Base-by-base conservation (phyloP, 179 eudicot genomes). In the Vitellaria paradoxa region DNA sequence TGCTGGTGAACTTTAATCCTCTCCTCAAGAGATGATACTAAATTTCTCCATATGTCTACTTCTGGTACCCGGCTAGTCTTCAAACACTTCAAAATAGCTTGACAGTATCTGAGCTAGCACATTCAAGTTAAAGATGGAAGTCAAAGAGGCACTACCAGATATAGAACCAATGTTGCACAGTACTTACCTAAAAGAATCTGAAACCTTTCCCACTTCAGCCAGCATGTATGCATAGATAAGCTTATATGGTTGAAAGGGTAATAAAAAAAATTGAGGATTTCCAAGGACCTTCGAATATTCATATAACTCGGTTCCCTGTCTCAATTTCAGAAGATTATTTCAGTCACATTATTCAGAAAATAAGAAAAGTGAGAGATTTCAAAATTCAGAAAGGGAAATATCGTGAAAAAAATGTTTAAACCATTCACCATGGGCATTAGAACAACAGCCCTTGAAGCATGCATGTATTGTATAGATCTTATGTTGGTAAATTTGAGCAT, bases 191-290 rank as follows among this genome's bases (percentile, higher is more conserved):
- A 93, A 73, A 45, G 99, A 90, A 60, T 96, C 98, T 17, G 99
- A 86, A 66, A 93, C 79, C 81, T 90, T 96, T 78, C 99, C 99
- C 24, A 96, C 90, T 87, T 96, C 99, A 53, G 98, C 99, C 82
- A 96, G 87, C 97, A 96, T 96, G 82, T 88, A 82, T n/a, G 99
- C 99, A 80, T 96, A 96, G 42, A 96, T 69, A 78, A 93, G 89
- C 84, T 96, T 96, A 75, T 93, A 96, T 65, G 99, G 94, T 81
- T 96, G 99, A 85, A 93, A 93, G 7, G 93, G 88, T 50, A 83
- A 85, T 68, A 93, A 87, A 73, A 85, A 82, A 81, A 82, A 96
- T 83, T 96, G 99, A 76, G 99, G 87, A 79, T 96, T 96, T 59
- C 99, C 99, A 46, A 93, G 90, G 77, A 89, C 87, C 81, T 91